Evolutionary conservation across 2,329 filamentous ascomycete species (phyloP).

Genomic region (Ilyonectria destructans): DNA sequence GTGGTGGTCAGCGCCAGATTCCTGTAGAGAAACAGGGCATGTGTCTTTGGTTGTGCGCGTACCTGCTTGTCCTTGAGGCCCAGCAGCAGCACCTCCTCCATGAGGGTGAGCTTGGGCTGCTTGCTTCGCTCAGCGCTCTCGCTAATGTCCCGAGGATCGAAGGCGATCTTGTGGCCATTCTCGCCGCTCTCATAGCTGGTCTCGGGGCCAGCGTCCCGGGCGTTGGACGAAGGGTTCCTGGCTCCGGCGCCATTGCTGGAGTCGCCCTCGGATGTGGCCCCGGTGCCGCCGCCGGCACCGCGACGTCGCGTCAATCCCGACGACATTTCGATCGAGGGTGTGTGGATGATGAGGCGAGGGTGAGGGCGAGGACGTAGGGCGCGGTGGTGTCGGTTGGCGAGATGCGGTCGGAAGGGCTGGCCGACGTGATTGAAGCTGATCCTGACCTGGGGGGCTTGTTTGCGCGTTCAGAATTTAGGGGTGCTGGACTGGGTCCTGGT

Average conservation of each 20-base stretch:
- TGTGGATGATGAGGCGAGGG: conserved; percentile 29
- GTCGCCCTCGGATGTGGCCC: conserved; percentile 72
- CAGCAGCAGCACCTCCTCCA: conserved; percentile 97
- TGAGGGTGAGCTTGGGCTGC: conserved; percentile 97
- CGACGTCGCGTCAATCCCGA: conserved; percentile 77
- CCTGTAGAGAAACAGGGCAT: conserved; percentile 9
- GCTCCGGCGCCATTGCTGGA: conserved; percentile 67
- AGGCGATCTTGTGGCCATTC: conserved; percentile 99
- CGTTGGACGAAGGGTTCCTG: conserved; percentile 71
- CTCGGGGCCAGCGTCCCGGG: conserved; percentile 72
- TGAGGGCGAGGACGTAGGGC: conserved; percentile 29
- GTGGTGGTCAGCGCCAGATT: conserved; percentile 26
- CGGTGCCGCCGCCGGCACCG: conserved; percentile 79
- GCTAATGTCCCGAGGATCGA: conserved; percentile 96
- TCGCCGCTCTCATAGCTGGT: conserved; percentile 94
- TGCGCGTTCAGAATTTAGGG: conserved; percentile 50
- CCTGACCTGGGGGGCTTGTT: conserved; percentile 42
- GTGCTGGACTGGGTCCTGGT: conserved; percentile 43
- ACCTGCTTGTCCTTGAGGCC: conserved; percentile 99
- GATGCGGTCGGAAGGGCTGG: conserved; percentile 47
- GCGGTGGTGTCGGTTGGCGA: conserved; percentile 40
- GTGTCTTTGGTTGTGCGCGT: conserved; percentile 42
- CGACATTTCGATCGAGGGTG: conserved; percentile 44
- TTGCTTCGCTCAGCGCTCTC: conserved; percentile 97
- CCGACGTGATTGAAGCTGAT: conserved; percentile 48